phyloP scores from a whole-genome alignment of 78 protist genomes.

The Dictyostelium brefeldianum region DNA sequence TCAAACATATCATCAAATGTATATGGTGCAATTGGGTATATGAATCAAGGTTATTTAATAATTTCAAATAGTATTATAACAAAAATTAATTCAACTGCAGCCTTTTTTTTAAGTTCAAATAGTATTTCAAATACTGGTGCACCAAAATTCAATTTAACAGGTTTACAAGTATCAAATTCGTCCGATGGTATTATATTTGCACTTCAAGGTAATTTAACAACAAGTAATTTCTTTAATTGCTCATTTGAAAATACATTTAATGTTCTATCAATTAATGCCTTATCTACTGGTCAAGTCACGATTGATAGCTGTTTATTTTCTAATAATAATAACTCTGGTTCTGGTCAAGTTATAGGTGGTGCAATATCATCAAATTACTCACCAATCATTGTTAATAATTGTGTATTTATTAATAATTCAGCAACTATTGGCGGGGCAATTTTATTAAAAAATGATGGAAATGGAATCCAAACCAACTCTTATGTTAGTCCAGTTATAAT shows the following conservation, averaged over 20 bases:
- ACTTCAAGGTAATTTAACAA: not conserved
- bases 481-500: not conserved
- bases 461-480: too few species aligned
- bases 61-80: not conserved
- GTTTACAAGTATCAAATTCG: not conserved
- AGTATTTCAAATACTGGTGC: too few species aligned
- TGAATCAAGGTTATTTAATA: not conserved
- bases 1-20: not conserved
- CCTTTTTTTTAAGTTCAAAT: not conserved
- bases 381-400: not conserved
- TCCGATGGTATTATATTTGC: not conserved
- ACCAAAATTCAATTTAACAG: not conserved
- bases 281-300: not conserved
- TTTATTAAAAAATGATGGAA: too few species aligned
- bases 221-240: not conserved
- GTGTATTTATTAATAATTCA: not conserved
- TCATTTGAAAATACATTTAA: not conserved
- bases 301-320: not conserved
- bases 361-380: not conserved
- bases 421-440: not conserved
- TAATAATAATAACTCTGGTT: not conserved
- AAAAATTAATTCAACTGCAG: not conserved
- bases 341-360: not conserved
- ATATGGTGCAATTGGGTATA: not conserved
- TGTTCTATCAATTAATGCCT: not conserved